Base-by-base conservation (phyloP, 2,329 filamentous ascomycete genomes). In the Sclerotinia sclerotiorum region DNA sequence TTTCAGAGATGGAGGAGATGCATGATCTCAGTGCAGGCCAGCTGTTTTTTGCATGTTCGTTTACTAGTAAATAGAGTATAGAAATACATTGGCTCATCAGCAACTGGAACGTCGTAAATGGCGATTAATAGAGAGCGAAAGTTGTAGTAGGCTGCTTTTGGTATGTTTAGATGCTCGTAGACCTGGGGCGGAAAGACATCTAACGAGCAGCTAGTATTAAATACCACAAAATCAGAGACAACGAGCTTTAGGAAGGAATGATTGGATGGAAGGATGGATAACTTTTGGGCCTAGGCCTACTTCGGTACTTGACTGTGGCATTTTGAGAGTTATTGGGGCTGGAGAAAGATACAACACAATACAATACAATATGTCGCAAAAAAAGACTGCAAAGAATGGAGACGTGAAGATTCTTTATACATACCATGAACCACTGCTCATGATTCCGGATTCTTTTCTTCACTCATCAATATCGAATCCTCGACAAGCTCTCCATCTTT, bases 401-500 rank as follows among this genome's bases (percentile, higher is more conserved):
- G 15, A 62, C 46, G 13, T 51, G 60, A 46, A 62, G 46, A 21
- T 62, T 39, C 21, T 39, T 39, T 42, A 51, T 62, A 62, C 60
- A 51, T 51, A 62, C 60, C 46, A 27, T 49, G 46, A 51, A 39
- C 21, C 15, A 7, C 15, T 39, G 46, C 60, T 62, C 46, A 62
- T 62, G 29, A 35, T 11, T 27, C 46, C 27, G 32, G 2, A 5
- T 21, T 15, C 21, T 51, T 51, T 51, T 10, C 46, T 24, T 39
- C 15, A 1, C 13, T 15, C 7, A 27, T 3, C 29, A 51, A 39
- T 7, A 39, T 51, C 21, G 8, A 11, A 35, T 39, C 46, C 29
- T 21, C 13, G n/a, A 13, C 13, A 10, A 35, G 21, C 27, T 49
- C 27, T 35, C 35, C 17, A 29, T 57, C 24, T 35, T 5, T 46